Evolutionary conservation across 306 rosid species (phyloP).

Genomic region (Sechiopsis laciniata): DNA sequence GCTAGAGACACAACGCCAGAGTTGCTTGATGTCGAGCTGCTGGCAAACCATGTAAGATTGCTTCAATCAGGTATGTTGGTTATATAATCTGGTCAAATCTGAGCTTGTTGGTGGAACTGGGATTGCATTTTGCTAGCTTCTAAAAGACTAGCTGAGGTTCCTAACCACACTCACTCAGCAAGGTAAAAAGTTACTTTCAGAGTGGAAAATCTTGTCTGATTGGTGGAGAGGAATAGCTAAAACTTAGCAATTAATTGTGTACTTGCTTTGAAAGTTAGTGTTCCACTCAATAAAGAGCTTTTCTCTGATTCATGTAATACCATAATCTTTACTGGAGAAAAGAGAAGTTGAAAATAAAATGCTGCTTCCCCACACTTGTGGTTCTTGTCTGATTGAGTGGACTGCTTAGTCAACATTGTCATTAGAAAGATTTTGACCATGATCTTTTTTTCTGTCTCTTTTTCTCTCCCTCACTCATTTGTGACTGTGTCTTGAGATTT

Average conservation of each 20-base stretch:
- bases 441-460: slow-evolving; percentile 33
- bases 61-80: slow-evolving; percentile 12
- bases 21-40: background rate
- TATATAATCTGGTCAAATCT: slow-evolving; percentile 17
- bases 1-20: background rate
- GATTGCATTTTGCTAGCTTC: slow-evolving; percentile 10
- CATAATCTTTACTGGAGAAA: slow-evolving; percentile 19
- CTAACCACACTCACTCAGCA: too few relatives aligned
- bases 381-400: slow-evolving; percentile 49
- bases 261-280: slow-evolving; percentile 21
- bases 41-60: slow-evolving; percentile 19
- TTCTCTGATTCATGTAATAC: slow-evolving; percentile 20
- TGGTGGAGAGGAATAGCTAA: too few relatives aligned
- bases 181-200: slow-evolving; percentile 17
- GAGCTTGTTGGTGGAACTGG: slow-evolving; percentile 14
- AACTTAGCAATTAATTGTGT: background rate
- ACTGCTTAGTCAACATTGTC: slow-evolving; percentile 61
- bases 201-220: slow-evolving; percentile 12
- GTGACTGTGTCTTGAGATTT: too few relatives aligned
- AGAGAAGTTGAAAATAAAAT: slow-evolving; percentile 9
- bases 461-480: slow-evolving; percentile 8
- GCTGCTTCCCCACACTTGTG: slow-evolving; percentile 32
- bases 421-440: slow-evolving; percentile 58
- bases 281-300: slow-evolving; percentile 25
- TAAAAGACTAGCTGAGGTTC: background rate